Conservation (phyloP, 768 basidiomycete species). For the Udeniomyces megalosporus region DNA sequence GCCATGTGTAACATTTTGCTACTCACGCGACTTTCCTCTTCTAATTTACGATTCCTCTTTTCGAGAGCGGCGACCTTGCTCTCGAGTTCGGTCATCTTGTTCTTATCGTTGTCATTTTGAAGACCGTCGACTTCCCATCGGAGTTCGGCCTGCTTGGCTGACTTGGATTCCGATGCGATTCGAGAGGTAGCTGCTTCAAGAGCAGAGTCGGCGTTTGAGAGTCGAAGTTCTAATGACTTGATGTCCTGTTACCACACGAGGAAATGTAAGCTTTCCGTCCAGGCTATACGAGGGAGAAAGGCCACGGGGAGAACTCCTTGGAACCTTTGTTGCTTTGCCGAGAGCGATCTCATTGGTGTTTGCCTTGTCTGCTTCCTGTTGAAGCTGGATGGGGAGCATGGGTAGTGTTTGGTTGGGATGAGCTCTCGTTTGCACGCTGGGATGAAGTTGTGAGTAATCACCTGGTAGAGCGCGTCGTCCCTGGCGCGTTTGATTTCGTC, state of each 20-base stretch:
- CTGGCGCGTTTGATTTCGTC: conserved; percentile 11
- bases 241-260: conserved; percentile 21
- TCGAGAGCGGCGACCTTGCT: background rate
- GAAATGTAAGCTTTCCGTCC: background rate
- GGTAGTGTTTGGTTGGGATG: too few species aligned
- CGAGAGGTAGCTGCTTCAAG: conserved; percentile 11
- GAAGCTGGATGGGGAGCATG: conserved; percentile 18
- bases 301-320: too few species aligned
- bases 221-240: conserved; percentile 18
- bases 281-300: background rate
- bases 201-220: conserved; percentile 26
- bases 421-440: too few species aligned
- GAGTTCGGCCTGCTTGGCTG: background rate
- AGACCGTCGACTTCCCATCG: background rate
- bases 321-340: conserved; percentile 16
- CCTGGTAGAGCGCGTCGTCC: conserved; percentile 23
- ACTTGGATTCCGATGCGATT: background rate
- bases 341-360: conserved; percentile 19
- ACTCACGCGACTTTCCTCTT: background rate
- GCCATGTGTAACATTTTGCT: too few species aligned
- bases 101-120: too few species aligned
- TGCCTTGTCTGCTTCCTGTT: conserved; percentile 22
- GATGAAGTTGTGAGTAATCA: too few species aligned
- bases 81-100: background rate
- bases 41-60: background rate